Evolutionary conservation across 805 yeast genomes (phyloP), one percentile per base, ranked within the genome.

Genomic region (Lipomyces sp.): DNA sequence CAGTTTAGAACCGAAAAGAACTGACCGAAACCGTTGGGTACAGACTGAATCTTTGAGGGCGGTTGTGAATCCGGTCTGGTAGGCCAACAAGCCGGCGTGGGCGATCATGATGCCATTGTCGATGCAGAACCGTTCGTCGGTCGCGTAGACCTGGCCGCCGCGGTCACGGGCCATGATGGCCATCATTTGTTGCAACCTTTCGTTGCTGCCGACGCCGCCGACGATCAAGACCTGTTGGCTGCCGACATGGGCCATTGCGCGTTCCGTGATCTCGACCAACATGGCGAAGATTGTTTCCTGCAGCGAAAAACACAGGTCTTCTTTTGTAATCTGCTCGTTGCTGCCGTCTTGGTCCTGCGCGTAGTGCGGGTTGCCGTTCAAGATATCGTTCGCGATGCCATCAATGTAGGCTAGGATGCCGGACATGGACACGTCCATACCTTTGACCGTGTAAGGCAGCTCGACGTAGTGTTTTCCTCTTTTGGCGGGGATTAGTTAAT

Each of bases 101-200:
- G 99, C 99, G 73, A 95, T 95, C 99, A 95, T 95, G 50, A 94
- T 95, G 10, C 99, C 99, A 75, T 95, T 95, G 76, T 95, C 99
- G 55, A 95, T 95, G 78, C 99, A 95, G 76, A 95, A 94, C 65
- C 98, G 80, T 75, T 95, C 98, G 77, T 95, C 99, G 0, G 99
- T 95, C 2, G 99, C 97, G 76, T 83, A 92, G 2, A 95, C 88
- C n/a, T 85, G 83, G 0, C 98, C 98, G 71, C 87, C 87, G 70
- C 99, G 82, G 74, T 93, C 98, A 56, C 83, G 77, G 29, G 94
- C 96, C 99, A 95, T 95, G 57, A 84, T 79, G n/a, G 84, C 90
- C 99, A 95, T 95, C 99, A 95, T 95, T 73, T 90, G 87, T 76
- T 95, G 99, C 67, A 95, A 80, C 68, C 98, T 78, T 71, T 87